Base-by-base conservation (phyloP, 768 basidiomycete species). In the Pleurotus tuber-regium region DNA sequence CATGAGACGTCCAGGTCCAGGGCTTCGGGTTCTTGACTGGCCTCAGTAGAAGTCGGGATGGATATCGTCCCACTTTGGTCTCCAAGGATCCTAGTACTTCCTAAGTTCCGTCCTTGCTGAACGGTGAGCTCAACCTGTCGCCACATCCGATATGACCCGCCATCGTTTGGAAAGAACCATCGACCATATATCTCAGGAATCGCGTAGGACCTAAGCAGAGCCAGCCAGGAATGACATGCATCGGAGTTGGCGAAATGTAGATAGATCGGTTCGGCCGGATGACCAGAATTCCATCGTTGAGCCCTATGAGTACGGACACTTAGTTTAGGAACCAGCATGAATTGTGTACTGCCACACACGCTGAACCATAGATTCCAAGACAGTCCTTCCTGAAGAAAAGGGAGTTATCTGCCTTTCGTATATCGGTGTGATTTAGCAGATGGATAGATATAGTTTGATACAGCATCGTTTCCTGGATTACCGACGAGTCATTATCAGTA, bases 71-170 rank as follows among this genome's bases (percentile, higher is more conserved):
- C 48, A 36, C 41, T 52, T 39, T 36, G 33, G 24, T 39, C 36
- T 49, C 69, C 67, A 49, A 70, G 60, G 3, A 70, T 63, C 14
- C 71, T 79, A 36, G 71, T 66, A 52, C 72, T 74, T 42, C 87
- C 87, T 26, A 94, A 71, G 60, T 85, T 84, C 33, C 89, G 82
- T 10, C 83, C 90, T 66, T 89, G 86, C 31, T 86, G 73, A 50
- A 91, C 74, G 25, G 80, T 78, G 21, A 93, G 70, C 55, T 89
- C 82, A 19, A 93, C 76, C 63, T 89, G 87, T 44, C 92, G 78
- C 87, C 89, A 93, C 80, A 93, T 87, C 50, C 92, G 84, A 67
- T 89, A 92, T 9, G 87, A 79, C 5, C 90, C 90, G 36, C 86
- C 87, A 54, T 84, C 84, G 44, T 66, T 60, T 18, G 80, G 73